Percentiles rank a stretch among this genome's conserved stretches.
These are phyloP conservation scores for Chimonanthus praecox DNA, from an alignment of 164 flowering plant species.

Conservation along the genomic window DNA sequence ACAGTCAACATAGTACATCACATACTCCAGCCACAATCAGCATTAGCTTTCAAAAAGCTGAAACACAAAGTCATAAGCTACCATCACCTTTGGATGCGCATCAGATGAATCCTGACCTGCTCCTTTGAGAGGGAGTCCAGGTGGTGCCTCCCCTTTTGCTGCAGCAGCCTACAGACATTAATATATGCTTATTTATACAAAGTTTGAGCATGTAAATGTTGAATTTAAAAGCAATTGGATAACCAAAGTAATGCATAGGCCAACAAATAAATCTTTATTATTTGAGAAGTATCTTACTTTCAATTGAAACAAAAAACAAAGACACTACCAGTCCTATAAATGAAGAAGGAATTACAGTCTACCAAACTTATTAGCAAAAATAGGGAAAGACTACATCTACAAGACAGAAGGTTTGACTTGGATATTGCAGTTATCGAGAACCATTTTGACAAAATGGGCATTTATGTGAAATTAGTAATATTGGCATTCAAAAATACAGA, in stretches of 20 bases:
- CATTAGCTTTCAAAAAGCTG: neutral
- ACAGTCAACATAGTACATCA: conserved; percentile 4
- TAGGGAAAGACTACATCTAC: too few species aligned
- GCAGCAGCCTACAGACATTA: conserved; percentile 70
- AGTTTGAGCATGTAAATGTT: neutral
- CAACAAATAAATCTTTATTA: neutral
- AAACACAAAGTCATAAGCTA: neutral
- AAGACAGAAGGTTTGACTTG: too few species aligned
- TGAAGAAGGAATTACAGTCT: too few species aligned
- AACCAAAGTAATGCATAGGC: neutral
- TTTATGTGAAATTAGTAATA: too few species aligned
- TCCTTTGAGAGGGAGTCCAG: conserved; percentile 88
- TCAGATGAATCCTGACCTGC: conserved; percentile 94
- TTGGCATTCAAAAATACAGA: too few species aligned
- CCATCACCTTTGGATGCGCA: conserved; percentile 56
- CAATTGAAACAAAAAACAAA: neutral
- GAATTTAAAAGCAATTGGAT: neutral
- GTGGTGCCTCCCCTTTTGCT: conserved; percentile 96
- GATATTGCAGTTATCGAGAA: too few species aligned
- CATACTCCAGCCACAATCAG: neutral
- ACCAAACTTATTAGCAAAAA: too few species aligned
- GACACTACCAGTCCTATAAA: too few species aligned
- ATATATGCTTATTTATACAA: neutral
- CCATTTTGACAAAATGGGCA: too few species aligned
- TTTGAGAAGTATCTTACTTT: neutral